phyloP scores from a whole-genome alignment of 371 early-diverging fungal genomes.

The Mucor plumbeus region DNA sequence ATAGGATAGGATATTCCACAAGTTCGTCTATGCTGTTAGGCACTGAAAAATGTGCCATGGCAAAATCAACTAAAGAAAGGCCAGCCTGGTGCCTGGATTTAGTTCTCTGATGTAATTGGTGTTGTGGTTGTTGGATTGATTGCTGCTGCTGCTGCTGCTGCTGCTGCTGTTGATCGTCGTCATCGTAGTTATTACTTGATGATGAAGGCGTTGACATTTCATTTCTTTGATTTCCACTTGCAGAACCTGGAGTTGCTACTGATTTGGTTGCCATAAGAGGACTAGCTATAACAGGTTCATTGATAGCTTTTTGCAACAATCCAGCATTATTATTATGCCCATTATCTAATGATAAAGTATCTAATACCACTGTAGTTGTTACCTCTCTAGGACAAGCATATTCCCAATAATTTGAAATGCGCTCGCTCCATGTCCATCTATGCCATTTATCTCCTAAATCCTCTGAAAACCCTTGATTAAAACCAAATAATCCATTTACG shows the following conservation, averaged over 20 bases:
- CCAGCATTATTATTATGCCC: neutral
- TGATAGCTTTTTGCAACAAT: constrained; percentile 38
- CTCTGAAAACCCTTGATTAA: constrained; percentile 46
- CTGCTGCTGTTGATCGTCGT: neutral
- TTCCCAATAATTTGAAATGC: constrained; percentile 25
- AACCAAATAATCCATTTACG: constrained; percentile 35
- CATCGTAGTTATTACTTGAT: constrained; percentile 9
- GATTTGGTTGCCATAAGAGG: constrained; percentile 47
- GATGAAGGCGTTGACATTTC: constrained; percentile 7
- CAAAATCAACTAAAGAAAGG: constrained; percentile 28
- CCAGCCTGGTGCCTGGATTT: constrained; percentile 11
- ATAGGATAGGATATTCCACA: constrained; percentile 16
- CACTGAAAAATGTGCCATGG: constrained; percentile 23
- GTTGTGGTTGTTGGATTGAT: neutral
- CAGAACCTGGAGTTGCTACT: constrained; percentile 27
- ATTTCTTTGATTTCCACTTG: constrained; percentile 2
- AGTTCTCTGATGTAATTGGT: neutral
- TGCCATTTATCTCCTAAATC: constrained; percentile 50
- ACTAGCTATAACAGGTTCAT: constrained; percentile 34
- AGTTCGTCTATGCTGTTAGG: constrained; percentile 17
- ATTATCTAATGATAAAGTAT: constrained; percentile 16
- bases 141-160: constrained; percentile 8
- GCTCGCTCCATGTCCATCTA: constrained; percentile 46
- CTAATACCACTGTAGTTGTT: constrained; percentile 13
- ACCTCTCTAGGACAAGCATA: constrained; percentile 20